phyloP scores from a whole-genome alignment of 2,329 filamentous ascomycete species.

The Epichloe typhina region DNA sequence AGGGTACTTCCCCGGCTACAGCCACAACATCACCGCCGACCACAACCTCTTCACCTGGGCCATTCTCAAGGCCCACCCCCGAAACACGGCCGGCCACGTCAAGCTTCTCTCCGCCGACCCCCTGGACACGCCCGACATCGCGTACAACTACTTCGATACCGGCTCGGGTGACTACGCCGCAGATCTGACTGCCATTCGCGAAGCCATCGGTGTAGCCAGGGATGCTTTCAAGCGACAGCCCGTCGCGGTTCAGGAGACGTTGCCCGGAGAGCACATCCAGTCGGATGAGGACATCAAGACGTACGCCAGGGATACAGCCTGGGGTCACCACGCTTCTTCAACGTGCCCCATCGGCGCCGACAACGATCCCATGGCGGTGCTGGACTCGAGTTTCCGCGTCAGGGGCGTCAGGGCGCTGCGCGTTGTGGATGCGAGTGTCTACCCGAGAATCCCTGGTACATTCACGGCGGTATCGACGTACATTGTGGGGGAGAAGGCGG shows the following conservation, averaged over 20 bases:
- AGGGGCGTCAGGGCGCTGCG: constrained; percentile 37
- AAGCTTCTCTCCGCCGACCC: constrained; percentile 44
- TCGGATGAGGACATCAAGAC: constrained; percentile 29
- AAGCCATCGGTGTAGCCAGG: constrained; percentile 41
- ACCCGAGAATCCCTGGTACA: constrained; percentile 32
- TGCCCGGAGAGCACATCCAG: constrained; percentile 25
- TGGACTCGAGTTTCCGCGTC: constrained; percentile 42
- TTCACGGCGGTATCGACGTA: constrained; percentile 37
- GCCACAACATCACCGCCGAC: constrained; percentile 6
- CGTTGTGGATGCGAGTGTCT: constrained; percentile 45
- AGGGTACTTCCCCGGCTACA: constrained; percentile 17
- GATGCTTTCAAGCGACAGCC: constrained; percentile 18
- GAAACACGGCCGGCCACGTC: constrained; percentile 49
- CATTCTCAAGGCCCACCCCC: constrained; percentile 44
- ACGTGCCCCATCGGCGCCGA: constrained; percentile 42
- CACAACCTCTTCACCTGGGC: constrained; percentile 25
- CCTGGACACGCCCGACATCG: constrained; percentile 48
- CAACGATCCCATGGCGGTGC: constrained; percentile 37
- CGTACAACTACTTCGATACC: constrained; percentile 46
- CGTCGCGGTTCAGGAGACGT: constrained; percentile 9
- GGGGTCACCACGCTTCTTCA: constrained; percentile 45
- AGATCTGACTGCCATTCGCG: constrained; percentile 40
- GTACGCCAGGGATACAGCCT: constrained; percentile 34
- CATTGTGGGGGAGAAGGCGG: constrained; percentile 44
- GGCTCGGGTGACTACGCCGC: constrained; percentile 32